Evolutionary conservation across 148 eudicot species (phyloP), one percentile per base, ranked within the genome.

Genomic region (Cornus florida): DNA sequence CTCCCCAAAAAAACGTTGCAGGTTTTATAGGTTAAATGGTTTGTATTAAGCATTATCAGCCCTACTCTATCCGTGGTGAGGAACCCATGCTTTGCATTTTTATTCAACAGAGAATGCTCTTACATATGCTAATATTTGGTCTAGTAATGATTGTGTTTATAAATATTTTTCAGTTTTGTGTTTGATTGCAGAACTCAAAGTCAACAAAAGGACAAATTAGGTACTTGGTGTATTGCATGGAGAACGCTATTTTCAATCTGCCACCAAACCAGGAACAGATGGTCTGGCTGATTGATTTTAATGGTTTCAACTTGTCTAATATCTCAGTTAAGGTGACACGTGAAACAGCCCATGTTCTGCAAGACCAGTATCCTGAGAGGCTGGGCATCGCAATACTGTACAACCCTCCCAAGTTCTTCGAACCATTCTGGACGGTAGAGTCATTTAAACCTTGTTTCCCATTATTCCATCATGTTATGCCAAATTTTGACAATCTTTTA

Each of bases 341-440:
- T 71, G 94, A 93, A 76, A 91, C 97, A 11, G 93, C 94, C 56
- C 72, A 86, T 81, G 90, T 93, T 11, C 48, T 93, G 74, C 97
- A 93, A 86, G 88, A 88, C 31, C 92, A 89, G 71, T 93, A 93
- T 87, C 97, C 93, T 1, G 97, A 93, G 87, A 90, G 97, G 77
- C 84, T 93, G 41, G 93, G 93, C 53, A 57, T 87, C 50, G 97
- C 97, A 67, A 83, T 93, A 77, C 73, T 93, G 64, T 91, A 88
- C 69, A 84, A 93, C 65, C 87, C 94, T 72, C 97, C 97, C 10
- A 87, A 85, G 80, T 71, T 93, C 74, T 91, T 92, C 74, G 94
- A 92, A 79, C 91, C 91, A 62, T 91, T 92, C 76, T 92, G 84
- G 79, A 81, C 28, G 92, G 97, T 92, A 87, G 8, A n/a, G 64